Percentiles rank a stretch among this genome's conserved stretches.
These are phyloP conservation scores for Eucalyptus pumila DNA, from an alignment of 345 rosid species.

Conservation along the genomic window DNA sequence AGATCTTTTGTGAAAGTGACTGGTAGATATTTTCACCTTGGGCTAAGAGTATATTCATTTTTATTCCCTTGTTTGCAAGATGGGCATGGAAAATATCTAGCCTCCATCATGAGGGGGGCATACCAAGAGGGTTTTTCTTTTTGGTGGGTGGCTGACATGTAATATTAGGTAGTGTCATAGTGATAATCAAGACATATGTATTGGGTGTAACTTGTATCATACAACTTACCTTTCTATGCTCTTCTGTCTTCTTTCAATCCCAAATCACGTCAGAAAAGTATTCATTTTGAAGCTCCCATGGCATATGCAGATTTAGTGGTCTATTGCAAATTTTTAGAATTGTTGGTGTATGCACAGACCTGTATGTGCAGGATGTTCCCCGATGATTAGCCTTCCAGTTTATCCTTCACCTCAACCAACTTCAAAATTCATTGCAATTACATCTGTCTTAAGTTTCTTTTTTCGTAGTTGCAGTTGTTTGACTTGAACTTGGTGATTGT, in stretches of 20 bases:
- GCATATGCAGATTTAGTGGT: not conserved
- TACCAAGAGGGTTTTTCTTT: not conserved
- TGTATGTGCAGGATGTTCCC: not conserved
- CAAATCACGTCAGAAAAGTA: not conserved
- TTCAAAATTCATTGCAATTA: not conserved
- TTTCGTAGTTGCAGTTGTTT: not conserved
- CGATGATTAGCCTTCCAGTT: not conserved
- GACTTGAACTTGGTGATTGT: not conserved
- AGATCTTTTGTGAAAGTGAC: not conserved
- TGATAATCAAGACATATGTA: not conserved
- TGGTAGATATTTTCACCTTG: not conserved
- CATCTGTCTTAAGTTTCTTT: not conserved
- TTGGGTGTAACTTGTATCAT: not conserved
- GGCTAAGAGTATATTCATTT: not conserved
- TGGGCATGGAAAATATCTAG: not conserved
- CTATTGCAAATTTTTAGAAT: not conserved
- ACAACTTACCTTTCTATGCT: not conserved
- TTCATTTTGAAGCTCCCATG: not conserved
- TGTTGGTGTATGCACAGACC: not conserved
- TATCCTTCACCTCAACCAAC: not conserved
- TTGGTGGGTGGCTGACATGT: not conserved
- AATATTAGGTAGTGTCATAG: not conserved
- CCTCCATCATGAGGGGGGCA: not conserved
- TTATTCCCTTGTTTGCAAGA: not conserved
- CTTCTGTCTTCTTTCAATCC: not conserved